Evolutionary conservation across 169 alveolate species (phyloP).

Genomic region (Eimeria sp.): DNA sequence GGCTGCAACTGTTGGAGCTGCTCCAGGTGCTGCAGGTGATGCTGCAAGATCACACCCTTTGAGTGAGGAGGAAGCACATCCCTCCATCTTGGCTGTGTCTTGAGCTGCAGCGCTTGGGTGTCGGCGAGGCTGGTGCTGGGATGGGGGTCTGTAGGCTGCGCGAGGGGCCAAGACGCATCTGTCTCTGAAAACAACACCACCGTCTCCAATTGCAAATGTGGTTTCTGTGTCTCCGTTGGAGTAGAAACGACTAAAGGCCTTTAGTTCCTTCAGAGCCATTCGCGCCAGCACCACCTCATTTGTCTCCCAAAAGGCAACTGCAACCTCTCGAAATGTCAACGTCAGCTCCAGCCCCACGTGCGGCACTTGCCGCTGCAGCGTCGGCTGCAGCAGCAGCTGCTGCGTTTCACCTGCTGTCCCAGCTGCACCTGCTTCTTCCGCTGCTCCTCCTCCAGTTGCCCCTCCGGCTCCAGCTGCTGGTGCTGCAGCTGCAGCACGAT

Average conservation of each 20-base stretch:
- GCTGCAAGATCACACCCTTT: background rate
- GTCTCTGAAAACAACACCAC: conserved; percentile 51
- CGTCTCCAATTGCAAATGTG: conserved; percentile 34
- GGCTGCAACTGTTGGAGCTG: background rate
- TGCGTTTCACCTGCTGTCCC: background rate
- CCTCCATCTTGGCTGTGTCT: background rate
- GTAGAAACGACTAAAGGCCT: conserved; percentile 30
- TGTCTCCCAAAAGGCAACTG: conserved; percentile 77
- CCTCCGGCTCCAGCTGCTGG: conserved; percentile 25
- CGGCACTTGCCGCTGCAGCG: conserved; percentile 25
- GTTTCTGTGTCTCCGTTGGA: conserved; percentile 52
- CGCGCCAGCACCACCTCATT: conserved; percentile 32
- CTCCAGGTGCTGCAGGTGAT: conserved; percentile 14
- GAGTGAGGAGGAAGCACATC: background rate
- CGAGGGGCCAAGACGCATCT: conserved; percentile 59
- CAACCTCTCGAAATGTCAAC: conserved; percentile 55
- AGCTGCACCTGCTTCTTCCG: background rate
- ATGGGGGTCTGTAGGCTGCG: conserved; percentile 40
- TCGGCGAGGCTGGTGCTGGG: conserved; percentile 9
- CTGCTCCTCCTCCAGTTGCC: conserved; percentile 17
- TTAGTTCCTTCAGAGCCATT: conserved; percentile 44
- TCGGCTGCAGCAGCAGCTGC: background rate
- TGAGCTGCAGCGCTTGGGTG: background rate
- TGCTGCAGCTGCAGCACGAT: background rate
- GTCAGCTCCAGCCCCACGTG: conserved; percentile 14